Percentiles rank a stretch among this genome's conserved stretches.
phyloP scores from a whole-genome alignment of 2,329 filamentous ascomycete genomes.

The Pseudogymnoascus sp. region DNA sequence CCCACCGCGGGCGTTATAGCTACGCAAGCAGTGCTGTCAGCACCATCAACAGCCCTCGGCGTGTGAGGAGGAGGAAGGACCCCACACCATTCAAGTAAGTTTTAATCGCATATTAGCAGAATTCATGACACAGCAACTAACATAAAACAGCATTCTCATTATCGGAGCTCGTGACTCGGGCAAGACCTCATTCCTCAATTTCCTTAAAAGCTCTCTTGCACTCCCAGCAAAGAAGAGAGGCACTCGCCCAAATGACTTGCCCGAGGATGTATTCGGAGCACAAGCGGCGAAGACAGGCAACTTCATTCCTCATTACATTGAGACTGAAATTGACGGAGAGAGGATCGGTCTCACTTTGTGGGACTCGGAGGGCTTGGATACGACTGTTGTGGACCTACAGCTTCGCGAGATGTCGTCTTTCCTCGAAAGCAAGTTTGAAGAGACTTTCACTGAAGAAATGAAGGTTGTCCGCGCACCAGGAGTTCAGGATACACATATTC shows the following conservation, averaged over 20 bases:
- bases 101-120: background rate
- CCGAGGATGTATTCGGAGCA: slow-evolving; percentile 47
- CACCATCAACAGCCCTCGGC: slow-evolving; percentile 84
- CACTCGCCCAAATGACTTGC: slow-evolving; percentile 28
- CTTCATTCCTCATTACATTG: slow-evolving; percentile 82
- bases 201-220: slow-evolving; percentile 78
- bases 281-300: slow-evolving; percentile 40
- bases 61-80: slow-evolving; percentile 89
- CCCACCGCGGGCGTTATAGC: slow-evolving; percentile 89
- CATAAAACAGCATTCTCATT: slow-evolving; percentile 64
- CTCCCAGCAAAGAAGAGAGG: slow-evolving; percentile 70
- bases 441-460: slow-evolving; percentile 95
- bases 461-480: slow-evolving; percentile 92
- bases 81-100: slow-evolving; percentile 97
- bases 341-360: slow-evolving; percentile 87
- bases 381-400: slow-evolving; percentile 90
- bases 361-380: slow-evolving; percentile 94
- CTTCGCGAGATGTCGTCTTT: slow-evolving; percentile 85
- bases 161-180: slow-evolving; percentile 80
- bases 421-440: slow-evolving; percentile 95
- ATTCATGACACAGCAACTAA: slow-evolving; percentile 17
- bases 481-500: slow-evolving; percentile 92
- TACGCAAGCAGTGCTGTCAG: slow-evolving; percentile 89
- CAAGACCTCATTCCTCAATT: slow-evolving; percentile 95
- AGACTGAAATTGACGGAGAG: slow-evolving; percentile 90